These are phyloP conservation scores for Pseudisothecium myosuroides DNA, from an alignment of 225 moss, liverwort and hornwort species.

Conservation along the genomic window DNA sequence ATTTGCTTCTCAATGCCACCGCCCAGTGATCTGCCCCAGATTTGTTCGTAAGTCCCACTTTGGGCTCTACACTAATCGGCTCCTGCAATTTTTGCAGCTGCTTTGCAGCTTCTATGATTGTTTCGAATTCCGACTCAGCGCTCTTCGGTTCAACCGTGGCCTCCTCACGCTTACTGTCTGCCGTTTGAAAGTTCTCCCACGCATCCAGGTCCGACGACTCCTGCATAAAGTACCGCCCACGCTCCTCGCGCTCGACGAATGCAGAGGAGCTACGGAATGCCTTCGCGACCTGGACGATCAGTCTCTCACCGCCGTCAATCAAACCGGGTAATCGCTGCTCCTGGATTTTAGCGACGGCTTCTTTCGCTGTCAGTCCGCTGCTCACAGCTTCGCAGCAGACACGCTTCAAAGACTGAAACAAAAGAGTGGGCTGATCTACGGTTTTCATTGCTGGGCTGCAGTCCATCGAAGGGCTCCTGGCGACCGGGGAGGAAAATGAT, in stretches of 20 bases:
- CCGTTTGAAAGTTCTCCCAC: not conserved
- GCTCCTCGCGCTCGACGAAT: constrained; percentile 31
- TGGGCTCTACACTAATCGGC: not conserved
- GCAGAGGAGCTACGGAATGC: constrained; percentile 6
- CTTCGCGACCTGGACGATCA: constrained; percentile 42
- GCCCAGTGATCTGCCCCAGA: not conserved
- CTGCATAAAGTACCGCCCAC: constrained; percentile 16
- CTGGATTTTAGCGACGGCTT: constrained; percentile 24
- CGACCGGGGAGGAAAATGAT: not conserved
- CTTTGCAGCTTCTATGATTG: constrained; percentile 8
- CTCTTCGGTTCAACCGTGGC: not conserved
- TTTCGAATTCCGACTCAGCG: not conserved
- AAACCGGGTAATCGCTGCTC: constrained; percentile 30
- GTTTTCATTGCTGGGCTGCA: not conserved
- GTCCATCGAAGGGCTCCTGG: not conserved
- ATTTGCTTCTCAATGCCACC: constrained; percentile 3
- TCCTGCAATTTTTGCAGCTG: constrained; percentile 21
- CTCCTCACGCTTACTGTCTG: not conserved
- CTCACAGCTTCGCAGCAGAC: constrained; percentile 11
- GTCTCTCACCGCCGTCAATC: constrained; percentile 26
- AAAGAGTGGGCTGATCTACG: not conserved
- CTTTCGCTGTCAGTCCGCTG: constrained; percentile 30
- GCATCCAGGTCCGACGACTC: not conserved
- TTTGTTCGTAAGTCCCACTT: not conserved
- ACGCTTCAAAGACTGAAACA: constrained; percentile 17